These are phyloP conservation scores for Aspergillus sclerotioniger DNA, from an alignment of 495 filamentous ascomycete genomes.

Conservation along the genomic window DNA sequence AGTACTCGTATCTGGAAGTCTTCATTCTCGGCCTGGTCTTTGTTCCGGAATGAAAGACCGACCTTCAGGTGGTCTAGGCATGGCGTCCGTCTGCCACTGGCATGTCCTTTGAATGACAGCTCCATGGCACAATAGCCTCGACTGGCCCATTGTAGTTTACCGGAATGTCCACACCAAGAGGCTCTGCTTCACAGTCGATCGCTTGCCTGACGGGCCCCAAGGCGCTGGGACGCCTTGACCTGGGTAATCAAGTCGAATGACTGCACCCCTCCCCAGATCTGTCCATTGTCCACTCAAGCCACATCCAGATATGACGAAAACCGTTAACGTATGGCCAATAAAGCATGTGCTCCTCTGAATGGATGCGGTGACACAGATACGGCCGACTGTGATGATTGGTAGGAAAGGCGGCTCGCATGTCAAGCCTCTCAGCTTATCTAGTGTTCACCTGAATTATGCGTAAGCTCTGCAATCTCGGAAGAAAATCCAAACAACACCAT, in stretches of 20 bases:
- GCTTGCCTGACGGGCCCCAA: neutral
- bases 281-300: neutral
- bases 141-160: neutral
- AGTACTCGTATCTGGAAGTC: neutral
- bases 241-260: neutral
- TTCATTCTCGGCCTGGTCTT: neutral
- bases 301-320: neutral
- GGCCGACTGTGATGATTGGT: neutral
- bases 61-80: neutral
- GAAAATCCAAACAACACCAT: no score
- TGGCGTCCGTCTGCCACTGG: neutral
- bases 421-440: neutral
- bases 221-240: neutral
- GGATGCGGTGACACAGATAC: neutral
- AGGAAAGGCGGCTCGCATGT: neutral
- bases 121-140: neutral
- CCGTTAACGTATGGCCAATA: neutral
- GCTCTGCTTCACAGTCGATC: neutral
- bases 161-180: neutral
- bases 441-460: no score
- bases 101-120: neutral
- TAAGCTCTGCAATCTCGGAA: no score
- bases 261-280: neutral
- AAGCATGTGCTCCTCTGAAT: neutral
- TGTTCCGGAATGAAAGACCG: neutral